phyloP scores from a whole-genome alignment of 2,329 filamentous ascomycete species.

The Exophiala xenobiotica region DNA sequence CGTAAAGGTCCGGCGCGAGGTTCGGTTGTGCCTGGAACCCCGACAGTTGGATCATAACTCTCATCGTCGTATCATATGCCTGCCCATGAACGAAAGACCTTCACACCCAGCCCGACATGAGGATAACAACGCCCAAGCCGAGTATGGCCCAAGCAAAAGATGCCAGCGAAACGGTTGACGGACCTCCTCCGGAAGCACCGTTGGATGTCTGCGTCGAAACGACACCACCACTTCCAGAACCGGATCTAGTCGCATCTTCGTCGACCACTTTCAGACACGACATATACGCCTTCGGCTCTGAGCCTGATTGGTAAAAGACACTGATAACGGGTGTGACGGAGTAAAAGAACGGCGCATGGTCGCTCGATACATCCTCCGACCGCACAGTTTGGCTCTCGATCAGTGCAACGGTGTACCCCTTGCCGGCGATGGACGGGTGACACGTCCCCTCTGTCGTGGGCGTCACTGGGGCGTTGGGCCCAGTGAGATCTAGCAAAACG shows the following conservation, averaged over 20 bases:
- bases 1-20: too few relatives aligned
- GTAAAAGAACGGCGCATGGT: constrained; percentile 20
- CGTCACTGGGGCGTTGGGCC: constrained; percentile 2
- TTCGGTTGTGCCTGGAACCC: not conserved
- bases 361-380: constrained; percentile 17
- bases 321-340: constrained; percentile 18
- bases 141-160: too few relatives aligned
- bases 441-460: constrained; percentile 12
- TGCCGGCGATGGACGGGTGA: constrained; percentile 13
- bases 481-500: constrained; percentile 11
- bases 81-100: not conserved
- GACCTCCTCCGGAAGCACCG: too few relatives aligned
- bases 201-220: not conserved
- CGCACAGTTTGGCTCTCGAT: constrained; percentile 17
- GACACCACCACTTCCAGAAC: not conserved
- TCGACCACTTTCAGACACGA: constrained; percentile 22
- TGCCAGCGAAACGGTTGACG: too few relatives aligned
- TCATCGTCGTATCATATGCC: not conserved
- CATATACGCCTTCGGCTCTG: constrained; percentile 9
- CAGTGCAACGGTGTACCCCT: constrained; percentile 15
- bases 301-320: constrained; percentile 12
- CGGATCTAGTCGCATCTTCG: constrained; percentile 1
- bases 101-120: not conserved
- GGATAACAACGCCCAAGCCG: not conserved
- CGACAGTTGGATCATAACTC: not conserved